Evolutionary conservation across 805 yeast species (phyloP).

Genomic region (Torulaspora quercuum): DNA sequence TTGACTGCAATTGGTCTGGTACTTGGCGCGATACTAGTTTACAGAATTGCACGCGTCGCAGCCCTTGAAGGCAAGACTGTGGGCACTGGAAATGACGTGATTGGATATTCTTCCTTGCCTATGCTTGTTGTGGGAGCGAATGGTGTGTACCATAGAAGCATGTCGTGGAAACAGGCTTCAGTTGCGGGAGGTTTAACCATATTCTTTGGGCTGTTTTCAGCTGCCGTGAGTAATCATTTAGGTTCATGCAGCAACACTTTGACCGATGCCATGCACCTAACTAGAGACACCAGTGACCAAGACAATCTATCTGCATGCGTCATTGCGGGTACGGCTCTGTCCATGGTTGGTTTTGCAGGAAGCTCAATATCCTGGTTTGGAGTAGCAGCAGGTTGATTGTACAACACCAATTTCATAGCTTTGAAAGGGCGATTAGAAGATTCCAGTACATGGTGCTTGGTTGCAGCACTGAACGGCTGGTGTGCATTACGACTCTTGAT

Average conservation of each 20-base stretch:
- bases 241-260: too few species aligned
- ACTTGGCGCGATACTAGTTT: constrained; percentile 1
- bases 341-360: background rate
- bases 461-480: too few species aligned
- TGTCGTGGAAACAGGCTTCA: constrained; percentile 1
- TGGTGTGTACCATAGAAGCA: constrained; percentile 1
- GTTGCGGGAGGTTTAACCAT: constrained; percentile 1
- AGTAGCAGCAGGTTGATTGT: too few species aligned
- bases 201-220: background rate
- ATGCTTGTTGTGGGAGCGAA: constrained; percentile 1
- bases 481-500: too few species aligned
- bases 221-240: too few species aligned
- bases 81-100: background rate
- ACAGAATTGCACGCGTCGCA: background rate
- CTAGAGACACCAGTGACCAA: constrained; percentile 1
- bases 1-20: constrained; percentile 1
- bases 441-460: too few species aligned
- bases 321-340: background rate
- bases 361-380: constrained; percentile 1
- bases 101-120: constrained; percentile 1
- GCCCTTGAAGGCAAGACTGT: constrained; percentile 1
- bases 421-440: too few species aligned
- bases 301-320: background rate
- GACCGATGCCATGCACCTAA: too few species aligned
- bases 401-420: too few species aligned